Percentiles rank a stretch among this genome's conserved stretches.
Conservation (phyloP, 2,329 filamentous ascomycete species). For the Epichloe bromicola region DNA sequence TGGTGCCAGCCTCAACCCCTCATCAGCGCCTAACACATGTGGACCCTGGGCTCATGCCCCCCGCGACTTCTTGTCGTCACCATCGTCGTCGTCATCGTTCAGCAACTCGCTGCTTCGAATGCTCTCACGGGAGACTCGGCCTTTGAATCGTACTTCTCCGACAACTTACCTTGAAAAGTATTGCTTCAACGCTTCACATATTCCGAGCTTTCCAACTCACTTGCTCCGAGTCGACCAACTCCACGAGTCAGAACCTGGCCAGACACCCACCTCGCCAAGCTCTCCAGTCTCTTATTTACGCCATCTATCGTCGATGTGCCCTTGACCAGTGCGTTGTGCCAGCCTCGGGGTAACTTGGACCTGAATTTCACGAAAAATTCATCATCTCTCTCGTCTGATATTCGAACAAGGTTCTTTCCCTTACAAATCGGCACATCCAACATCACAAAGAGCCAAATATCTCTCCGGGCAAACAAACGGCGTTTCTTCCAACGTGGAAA, state of each 20-base stretch:
- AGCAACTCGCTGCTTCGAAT: neutral
- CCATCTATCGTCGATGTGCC: neutral
- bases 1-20: no score
- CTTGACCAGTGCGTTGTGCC: neutral
- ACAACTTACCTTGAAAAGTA: neutral
- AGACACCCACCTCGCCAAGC: no score
- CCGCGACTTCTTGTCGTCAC: neutral
- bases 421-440: constrained; percentile 11
- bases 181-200: neutral
- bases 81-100: neutral
- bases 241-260: no score
- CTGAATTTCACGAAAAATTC: neutral
- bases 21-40: no score
- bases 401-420: neutral
- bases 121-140: neutral
- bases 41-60: neutral
- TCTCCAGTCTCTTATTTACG: no score
- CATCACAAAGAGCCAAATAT: neutral
- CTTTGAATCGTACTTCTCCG: no score
- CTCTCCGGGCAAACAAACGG: neutral
- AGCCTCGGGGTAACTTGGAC: neutral
- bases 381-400: neutral
- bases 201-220: no score
- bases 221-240: no score
- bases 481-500: constrained; percentile 21